Conservation (phyloP, 2,329 filamentous ascomycete genomes). For the Neopestalotiopsis sp. region DNA sequence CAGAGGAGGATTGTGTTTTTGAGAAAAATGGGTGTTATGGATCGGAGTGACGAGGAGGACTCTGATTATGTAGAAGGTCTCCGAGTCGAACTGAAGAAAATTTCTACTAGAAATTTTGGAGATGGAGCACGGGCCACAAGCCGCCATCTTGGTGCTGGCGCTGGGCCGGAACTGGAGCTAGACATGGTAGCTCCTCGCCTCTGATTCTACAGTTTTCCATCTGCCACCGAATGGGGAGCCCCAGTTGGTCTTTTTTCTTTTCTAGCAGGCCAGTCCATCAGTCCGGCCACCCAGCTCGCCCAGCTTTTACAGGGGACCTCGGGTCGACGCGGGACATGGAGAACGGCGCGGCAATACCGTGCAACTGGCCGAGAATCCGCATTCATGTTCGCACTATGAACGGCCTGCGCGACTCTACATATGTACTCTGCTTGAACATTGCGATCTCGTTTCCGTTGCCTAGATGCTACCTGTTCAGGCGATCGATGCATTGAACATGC, state of each 20-base stretch:
- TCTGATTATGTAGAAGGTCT: constrained; percentile 4
- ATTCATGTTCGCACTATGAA: neutral
- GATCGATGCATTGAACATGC: neutral
- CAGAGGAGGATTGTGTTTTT: constrained; percentile 28
- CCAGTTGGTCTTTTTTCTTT: too few species aligned
- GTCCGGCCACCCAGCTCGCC: neutral
- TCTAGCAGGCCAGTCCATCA: neutral
- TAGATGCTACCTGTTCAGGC: too few species aligned
- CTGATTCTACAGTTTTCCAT: constrained; percentile 9
- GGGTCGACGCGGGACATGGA: neutral
- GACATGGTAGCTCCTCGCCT: neutral
- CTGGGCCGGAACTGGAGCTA: neutral
- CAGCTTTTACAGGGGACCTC: neutral
- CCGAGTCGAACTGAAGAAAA: constrained; percentile 9
- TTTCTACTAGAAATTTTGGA: constrained; percentile 17
- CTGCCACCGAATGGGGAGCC: neutral
- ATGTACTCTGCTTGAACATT: neutral
- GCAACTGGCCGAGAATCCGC: neutral
- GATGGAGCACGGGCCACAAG: constrained; percentile 13
- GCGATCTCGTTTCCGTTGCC: neutral
- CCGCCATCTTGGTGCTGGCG: neutral
- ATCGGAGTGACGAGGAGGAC: constrained; percentile 31
- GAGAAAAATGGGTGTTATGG: constrained; percentile 14
- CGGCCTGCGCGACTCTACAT: neutral
- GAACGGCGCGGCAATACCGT: neutral